Evolutionary conservation across 2,329 filamentous ascomycete genomes (phyloP), one percentile per base, ranked within the genome.

Genomic region (Ascochyta clinopodiicola): DNA sequence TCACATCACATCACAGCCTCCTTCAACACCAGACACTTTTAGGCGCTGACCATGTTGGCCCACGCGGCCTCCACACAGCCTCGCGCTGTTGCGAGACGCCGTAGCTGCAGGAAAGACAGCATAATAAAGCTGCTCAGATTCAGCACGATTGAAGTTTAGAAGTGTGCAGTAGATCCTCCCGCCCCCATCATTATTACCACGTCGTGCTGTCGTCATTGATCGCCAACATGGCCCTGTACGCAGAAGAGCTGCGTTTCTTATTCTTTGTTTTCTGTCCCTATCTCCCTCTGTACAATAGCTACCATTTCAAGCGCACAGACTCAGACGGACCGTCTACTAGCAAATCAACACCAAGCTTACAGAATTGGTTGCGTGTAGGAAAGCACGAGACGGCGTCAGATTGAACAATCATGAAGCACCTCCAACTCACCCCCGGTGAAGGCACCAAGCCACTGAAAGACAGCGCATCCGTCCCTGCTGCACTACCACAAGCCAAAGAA

Each of bases 401-500:
- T 17, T 17, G 17, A 17, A 17, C 17, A 17, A 17, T 40, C 45
- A 80, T 79, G 73, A 75, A 79, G 57, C 70, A 70, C 40, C 63
- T 81, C 22, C 68, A 69, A 3, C 69, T 82, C 51, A 73, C 80
- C 40, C 77, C 77, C 2, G 63, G 61, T 2, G 59, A 71, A 12
- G 64, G 72, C 0, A 62, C 73, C 38, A 61, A 75, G 4, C 78
- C 80, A 5, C 79, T 75, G 2, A 74, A 77, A 27, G 72, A 80
- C 51, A 55, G 75, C 6, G 60, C 68, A 13, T 47, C 61, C 1
- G 56, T 75, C 4, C 73, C 79, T 2, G 49, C 64, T 13, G 59
- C 66, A 8, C 66, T 82, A 0, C 80, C 80, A 7, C 59, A 69
- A 8, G 74, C 80, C n/a, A 81, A 79, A 59, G 71, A 76, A 40